These are phyloP conservation scores for Raphanus raphanistrum DNA, from an alignment of 345 rosid genomes.

Conservation along the genomic window DNA sequence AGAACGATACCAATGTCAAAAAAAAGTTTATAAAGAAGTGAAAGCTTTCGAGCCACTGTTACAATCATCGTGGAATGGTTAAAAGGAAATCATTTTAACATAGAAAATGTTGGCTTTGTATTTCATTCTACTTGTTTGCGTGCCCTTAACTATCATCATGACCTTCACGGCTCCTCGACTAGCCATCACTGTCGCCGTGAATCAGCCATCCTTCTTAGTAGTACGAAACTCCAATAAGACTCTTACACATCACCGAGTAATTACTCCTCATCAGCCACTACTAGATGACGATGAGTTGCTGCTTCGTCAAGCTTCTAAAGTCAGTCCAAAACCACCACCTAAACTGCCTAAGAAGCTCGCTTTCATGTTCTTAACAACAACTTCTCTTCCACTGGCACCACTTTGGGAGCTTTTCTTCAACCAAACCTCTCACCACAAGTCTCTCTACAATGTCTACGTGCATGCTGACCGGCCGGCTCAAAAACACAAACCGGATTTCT, in stretches of 20 bases:
- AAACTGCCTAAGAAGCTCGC: slow-evolving; percentile 52
- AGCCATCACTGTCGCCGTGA: slow-evolving; percentile 29
- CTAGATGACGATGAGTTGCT: slow-evolving; percentile 47
- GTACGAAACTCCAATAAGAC: background rate
- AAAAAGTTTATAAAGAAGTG: background rate
- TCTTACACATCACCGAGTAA: background rate
- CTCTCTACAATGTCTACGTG: slow-evolving; percentile 61
- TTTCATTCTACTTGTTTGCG: slow-evolving; percentile 55
- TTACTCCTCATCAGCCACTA: slow-evolving; percentile 34
- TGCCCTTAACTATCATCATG: slow-evolving; percentile 59
- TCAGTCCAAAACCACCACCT: slow-evolving; percentile 33
- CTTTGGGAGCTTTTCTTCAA: slow-evolving; percentile 68
- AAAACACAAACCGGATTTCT: slow-evolving; percentile 40
- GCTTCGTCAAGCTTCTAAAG: slow-evolving; percentile 48
- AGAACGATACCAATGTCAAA: background rate
- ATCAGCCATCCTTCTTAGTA: slow-evolving; percentile 7
- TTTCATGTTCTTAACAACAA: slow-evolving; percentile 63
- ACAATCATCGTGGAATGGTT: background rate
- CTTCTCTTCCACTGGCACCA: slow-evolving; percentile 63
- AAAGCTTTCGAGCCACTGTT: background rate
- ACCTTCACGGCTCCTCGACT: slow-evolving; percentile 40
- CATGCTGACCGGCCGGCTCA: slow-evolving; percentile 61
- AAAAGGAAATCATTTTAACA: background rate
- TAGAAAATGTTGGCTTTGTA: slow-evolving; percentile 33
- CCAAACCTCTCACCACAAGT: slow-evolving; percentile 22